Evolutionary conservation across 2,329 filamentous ascomycete genomes (phyloP).

Genomic region (Diaporthe helianthi): DNA sequence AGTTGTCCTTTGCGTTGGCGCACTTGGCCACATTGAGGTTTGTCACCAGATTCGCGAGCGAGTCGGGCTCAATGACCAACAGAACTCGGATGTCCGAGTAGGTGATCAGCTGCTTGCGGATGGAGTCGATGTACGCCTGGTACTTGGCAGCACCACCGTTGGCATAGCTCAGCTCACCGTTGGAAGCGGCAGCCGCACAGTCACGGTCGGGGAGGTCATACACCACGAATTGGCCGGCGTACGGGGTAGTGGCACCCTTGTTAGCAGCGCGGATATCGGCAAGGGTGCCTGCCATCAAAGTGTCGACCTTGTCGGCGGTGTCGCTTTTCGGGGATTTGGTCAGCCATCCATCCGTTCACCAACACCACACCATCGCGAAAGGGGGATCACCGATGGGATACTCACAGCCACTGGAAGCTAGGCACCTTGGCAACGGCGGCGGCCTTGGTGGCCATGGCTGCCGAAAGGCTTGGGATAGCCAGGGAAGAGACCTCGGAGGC

Average conservation of each 20-base stretch:
- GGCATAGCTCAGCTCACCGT: constrained; percentile 61
- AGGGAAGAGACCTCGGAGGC: constrained; percentile 59
- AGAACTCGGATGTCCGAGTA: constrained; percentile 53
- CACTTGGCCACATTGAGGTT: constrained; percentile 61
- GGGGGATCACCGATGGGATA: constrained; percentile 34
- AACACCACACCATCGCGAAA: neutral
- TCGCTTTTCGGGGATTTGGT: constrained; percentile 46
- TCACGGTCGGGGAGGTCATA: constrained; percentile 66
- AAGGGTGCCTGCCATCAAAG: constrained; percentile 53
- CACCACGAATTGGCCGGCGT: constrained; percentile 42
- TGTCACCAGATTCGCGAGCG: constrained; percentile 65
- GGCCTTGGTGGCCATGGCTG: constrained; percentile 59
- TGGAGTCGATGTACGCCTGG: constrained; percentile 61
- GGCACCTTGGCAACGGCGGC: constrained; percentile 59
- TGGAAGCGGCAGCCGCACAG: constrained; percentile 63
- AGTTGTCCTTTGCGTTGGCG: constrained; percentile 53
- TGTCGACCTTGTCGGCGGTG: constrained; percentile 55
- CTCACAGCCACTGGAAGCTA: constrained; percentile 60
- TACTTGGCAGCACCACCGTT: constrained; percentile 60
- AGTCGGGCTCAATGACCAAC: constrained; percentile 62
- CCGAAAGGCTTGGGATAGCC: constrained; percentile 68
- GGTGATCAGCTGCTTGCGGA: constrained; percentile 49
- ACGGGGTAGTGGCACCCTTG: constrained; percentile 43
- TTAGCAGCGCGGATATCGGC: constrained; percentile 45
- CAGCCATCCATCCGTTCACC: no score